Evolutionary conservation across 768 basidiomycete genomes (phyloP), one percentile per base, ranked within the genome.

Genomic region (Tylopilus intermedius): DNA sequence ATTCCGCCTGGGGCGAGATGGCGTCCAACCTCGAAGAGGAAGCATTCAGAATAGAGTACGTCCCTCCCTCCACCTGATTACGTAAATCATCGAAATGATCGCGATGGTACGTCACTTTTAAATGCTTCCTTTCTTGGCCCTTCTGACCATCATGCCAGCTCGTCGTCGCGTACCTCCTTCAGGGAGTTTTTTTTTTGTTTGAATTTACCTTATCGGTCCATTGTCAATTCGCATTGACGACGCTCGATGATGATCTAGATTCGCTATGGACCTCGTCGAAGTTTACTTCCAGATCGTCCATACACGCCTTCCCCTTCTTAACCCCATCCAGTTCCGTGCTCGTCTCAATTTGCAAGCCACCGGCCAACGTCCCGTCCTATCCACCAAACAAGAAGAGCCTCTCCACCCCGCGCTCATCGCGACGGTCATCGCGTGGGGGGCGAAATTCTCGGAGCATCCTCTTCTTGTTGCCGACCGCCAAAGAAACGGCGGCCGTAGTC

Each of bases 251-350:
- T 55, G 42, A 54, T 62, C 38, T 51, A 96, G 94, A 71, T 90
- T 97, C 63, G 88, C 92, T 3, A 81, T 88, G 48, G 93, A 97
- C 72, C 84, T 96, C 49, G 84, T 95, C 63, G 92, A 96, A 71
- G 91, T 94, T 42, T 97, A 86, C 73, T 94, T 95, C 67, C 90
- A 94, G 69, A 89, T 90, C 55, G 88, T 90, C 38, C 92, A 94
- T 69, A 86, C 88, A 24, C 84, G 94, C 50, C 76, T 90, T 53
- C 92, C 94, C 46, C 80, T 94, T 47, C 82, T 94, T 67, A 89
- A 92, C 72, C 90, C 90, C 53, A 73, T 79, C 24, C 82, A 85
- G 60, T 91, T 94, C 68, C 87, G 90, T 53, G 77, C 76, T 40
- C 84, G 86, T 15, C 78, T 94, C 51, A 77, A 79, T 56, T 62